Base-by-base conservation (phyloP, 1,284 basidiomycete genomes). In the Boletellus dicymbophilus region DNA sequence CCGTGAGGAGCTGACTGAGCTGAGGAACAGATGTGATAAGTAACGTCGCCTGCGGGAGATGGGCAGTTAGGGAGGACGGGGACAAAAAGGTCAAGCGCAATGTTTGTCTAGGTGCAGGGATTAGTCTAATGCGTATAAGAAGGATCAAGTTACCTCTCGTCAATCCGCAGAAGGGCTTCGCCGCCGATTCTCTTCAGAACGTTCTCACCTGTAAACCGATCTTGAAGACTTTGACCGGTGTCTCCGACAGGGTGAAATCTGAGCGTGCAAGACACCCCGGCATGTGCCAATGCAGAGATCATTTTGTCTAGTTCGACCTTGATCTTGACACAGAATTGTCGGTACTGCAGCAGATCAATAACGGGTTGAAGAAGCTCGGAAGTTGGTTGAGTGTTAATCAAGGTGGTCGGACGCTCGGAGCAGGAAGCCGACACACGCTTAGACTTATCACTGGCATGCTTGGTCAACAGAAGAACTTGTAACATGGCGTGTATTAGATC, bases 291-390 rank as follows among this genome's bases (percentile, higher is more conserved):
- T 3, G 79, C 80, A 25, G 54, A 47, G 6, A 73, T 71, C 44
- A 82, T 74, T 53, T 73, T 75, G 39, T 70, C 65, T 28, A 91
- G 67, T 68, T 90, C 85, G 1, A 65, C 52, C 47, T 78, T 75
- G 36, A 90, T 73, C 51, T 83, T 76, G 48, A 76, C 64, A 60
- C 84, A 86, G 63, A 92, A 90, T 20, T 80, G 79, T 57, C 81
- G 79, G 60, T 91, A 92, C 65, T 90, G 89, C 33, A 91, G 66
- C 21, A 90, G 58, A 61, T 90, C 86, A 54, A 90, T 83, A 52
- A 90, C 72, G 1, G 86, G 87, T 44, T 84, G 84, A 12, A 92
- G 73, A 34, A 81, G 60, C 3, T 71, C 67, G n/a, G 73, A 72
- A 21, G 70, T 47, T 15, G 57, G 59, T 27, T 55, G 56, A 12